Evolutionary conservation across 1,284 basidiomycete genomes (phyloP).

Genomic region (Marasmius oreades): DNA sequence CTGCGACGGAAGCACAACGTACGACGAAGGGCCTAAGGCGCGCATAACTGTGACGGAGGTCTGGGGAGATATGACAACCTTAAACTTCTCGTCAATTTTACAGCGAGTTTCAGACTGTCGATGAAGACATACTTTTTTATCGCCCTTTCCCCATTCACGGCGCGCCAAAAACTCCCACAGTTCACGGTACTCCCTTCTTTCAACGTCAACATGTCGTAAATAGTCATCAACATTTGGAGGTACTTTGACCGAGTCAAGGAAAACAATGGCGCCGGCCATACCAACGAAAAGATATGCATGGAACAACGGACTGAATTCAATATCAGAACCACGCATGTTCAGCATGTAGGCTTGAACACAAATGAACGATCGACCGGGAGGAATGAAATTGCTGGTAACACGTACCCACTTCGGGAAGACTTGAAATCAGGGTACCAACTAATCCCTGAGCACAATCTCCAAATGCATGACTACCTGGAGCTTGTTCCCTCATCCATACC

Average conservation of each 20-base stretch:
- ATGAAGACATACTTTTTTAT: neutral
- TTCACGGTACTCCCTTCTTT: constrained; percentile 67
- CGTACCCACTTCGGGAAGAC: constrained; percentile 60
- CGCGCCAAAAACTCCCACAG: constrained; percentile 67
- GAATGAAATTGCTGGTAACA: neutral
- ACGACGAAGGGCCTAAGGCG: constrained; percentile 75
- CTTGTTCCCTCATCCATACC: constrained; percentile 58
- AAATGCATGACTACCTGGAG: constrained; percentile 54
- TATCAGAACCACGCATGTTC: constrained; percentile 82
- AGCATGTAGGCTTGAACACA: constrained; percentile 61
- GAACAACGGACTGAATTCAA: constrained; percentile 86
- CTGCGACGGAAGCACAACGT: constrained; percentile 60
- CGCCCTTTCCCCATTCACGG: constrained; percentile 4
- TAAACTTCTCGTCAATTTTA: neutral
- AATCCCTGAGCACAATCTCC: constrained; percentile 44
- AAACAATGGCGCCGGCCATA: constrained; percentile 57
- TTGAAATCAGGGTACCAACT: constrained; percentile 61
- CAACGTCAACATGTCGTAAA: constrained; percentile 55
- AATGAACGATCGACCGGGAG: neutral
- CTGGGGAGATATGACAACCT: constrained; percentile 63
- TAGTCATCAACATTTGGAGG: constrained; percentile 52
- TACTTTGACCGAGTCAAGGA: constrained; percentile 64
- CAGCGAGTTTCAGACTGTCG: neutral
- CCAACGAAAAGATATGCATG: constrained; percentile 80
- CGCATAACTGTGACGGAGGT: constrained; percentile 78